Percentiles rank a stretch among this genome's conserved stretches.
Conservation (phyloP, 2,329 filamentous ascomycete genomes). For the Cladosporium austrohemisphaericum region DNA sequence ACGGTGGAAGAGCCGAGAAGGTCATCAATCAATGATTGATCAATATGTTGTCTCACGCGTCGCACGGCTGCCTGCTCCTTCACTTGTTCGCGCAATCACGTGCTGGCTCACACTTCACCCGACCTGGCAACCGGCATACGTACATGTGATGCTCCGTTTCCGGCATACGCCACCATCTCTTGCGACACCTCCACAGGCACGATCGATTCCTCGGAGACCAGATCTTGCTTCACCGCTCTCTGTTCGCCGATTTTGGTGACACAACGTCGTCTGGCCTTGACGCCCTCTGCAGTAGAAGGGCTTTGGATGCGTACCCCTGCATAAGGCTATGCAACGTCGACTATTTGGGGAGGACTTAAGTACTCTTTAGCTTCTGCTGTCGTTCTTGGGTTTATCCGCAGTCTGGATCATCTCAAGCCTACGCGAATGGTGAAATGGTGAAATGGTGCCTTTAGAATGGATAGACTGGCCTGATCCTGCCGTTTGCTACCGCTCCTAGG, state of each 20-base stretch:
- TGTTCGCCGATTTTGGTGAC: no score
- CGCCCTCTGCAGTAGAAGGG: no score
- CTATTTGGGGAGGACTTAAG: neutral
- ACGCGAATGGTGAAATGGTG: no score
- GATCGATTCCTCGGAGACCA: neutral
- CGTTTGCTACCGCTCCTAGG: no score
- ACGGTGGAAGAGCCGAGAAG: slow-evolving; percentile 4
- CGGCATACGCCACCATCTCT: neutral
- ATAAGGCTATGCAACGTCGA: neutral
- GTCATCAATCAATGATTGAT: neutral
- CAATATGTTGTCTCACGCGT: neutral
- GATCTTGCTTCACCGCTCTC: slow-evolving; percentile 3
- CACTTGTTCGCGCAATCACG: slow-evolving; percentile 7
- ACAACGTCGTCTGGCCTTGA: neutral
- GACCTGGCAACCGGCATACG: neutral
- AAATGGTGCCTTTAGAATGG: no score
- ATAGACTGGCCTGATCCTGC: no score
- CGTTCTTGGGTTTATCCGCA: no score
- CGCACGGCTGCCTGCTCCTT: neutral
- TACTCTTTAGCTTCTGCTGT: no score
- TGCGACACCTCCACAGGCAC: slow-evolving; percentile 4
- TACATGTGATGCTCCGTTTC: slow-evolving; percentile 5
- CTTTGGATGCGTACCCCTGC: no score
- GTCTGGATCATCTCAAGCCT: no score
- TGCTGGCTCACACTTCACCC: neutral